phyloP scores from a whole-genome alignment of 148 eudicot species.

The Rhododendron williamsianum region DNA sequence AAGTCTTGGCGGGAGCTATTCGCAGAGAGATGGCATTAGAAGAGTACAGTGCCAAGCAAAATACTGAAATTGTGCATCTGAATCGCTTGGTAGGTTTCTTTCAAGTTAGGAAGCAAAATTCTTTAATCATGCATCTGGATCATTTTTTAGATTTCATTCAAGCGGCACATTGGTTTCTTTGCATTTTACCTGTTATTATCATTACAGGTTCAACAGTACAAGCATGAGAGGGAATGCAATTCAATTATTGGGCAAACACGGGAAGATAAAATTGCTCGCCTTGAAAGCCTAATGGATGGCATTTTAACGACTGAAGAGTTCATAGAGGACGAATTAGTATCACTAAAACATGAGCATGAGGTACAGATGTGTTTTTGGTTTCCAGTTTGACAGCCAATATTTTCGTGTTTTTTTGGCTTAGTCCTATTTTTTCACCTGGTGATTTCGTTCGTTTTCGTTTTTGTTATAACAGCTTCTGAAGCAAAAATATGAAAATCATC shows the following conservation, averaged over 20 bases:
- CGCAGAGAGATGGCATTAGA: slow-evolving; percentile 97
- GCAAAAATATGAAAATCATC: slow-evolving; percentile 87
- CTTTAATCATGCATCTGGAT: not conserved
- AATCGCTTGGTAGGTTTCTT: slow-evolving; percentile 67
- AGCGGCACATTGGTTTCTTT: not conserved
- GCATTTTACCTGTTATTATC: slow-evolving; percentile 10
- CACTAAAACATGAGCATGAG: slow-evolving; percentile 75
- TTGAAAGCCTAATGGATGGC: slow-evolving; percentile 97
- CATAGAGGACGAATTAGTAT: slow-evolving; percentile 66
- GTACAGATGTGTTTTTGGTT: slow-evolving; percentile 23
- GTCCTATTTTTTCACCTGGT: not conserved
- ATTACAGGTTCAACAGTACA: slow-evolving; percentile 88
- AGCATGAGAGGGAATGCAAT: slow-evolving; percentile 96
- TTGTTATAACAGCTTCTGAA: slow-evolving; percentile 53
- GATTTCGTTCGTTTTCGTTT: not conserved
- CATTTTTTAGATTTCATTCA: not conserved
- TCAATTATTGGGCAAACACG: slow-evolving; percentile 78
- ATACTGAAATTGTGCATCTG: slow-evolving; percentile 75
- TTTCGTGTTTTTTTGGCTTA: not conserved
- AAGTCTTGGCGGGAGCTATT: slow-evolving; percentile 90
- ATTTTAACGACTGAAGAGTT: slow-evolving; percentile 78
- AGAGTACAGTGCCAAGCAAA: slow-evolving; percentile 73
- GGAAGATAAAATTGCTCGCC: slow-evolving; percentile 89
- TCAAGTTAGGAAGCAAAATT: not conserved
- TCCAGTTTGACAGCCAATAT: not conserved